Evolutionary conservation across 192 early-diverging fungal genomes (phyloP).

Genomic region (Neocallimastix lanati): DNA sequence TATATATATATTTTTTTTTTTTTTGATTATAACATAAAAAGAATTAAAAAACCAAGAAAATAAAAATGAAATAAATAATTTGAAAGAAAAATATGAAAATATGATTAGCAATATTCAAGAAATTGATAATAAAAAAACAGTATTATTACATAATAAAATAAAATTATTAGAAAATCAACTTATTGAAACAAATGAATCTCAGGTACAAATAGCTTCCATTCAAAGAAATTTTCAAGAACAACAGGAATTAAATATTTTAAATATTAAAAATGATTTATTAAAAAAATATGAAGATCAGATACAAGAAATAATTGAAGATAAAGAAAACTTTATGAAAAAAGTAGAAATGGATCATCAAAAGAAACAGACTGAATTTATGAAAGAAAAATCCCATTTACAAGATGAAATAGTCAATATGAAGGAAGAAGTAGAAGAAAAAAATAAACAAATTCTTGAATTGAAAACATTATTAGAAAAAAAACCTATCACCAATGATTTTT

Average conservation of each 20-base stretch:
- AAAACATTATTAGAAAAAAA: neutral
- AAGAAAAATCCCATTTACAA: neutral
- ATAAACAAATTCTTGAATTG: neutral
- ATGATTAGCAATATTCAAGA: neutral
- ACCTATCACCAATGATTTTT: neutral
- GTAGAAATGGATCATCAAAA: neutral
- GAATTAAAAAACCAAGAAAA: neutral
- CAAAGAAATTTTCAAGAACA: neutral
- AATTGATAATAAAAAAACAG: neutral
- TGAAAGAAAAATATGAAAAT: neutral
- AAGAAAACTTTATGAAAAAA: neutral
- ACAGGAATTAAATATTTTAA: neutral
- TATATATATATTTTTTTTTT: too few relatives aligned
- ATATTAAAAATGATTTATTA: neutral
- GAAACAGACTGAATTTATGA: neutral
- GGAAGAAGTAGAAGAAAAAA: neutral
- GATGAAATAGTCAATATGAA: neutral
- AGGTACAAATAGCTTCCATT: neutral
- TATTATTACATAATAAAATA: neutral
- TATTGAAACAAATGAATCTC: neutral
- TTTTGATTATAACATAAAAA: too few relatives aligned
- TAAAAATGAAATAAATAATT: neutral
- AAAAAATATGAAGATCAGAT: neutral
- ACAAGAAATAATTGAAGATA: neutral
- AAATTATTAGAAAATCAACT: neutral